These are phyloP conservation scores for Eustoma russellianum DNA, from an alignment of 257 asterid genomes.

Conservation along the genomic window DNA sequence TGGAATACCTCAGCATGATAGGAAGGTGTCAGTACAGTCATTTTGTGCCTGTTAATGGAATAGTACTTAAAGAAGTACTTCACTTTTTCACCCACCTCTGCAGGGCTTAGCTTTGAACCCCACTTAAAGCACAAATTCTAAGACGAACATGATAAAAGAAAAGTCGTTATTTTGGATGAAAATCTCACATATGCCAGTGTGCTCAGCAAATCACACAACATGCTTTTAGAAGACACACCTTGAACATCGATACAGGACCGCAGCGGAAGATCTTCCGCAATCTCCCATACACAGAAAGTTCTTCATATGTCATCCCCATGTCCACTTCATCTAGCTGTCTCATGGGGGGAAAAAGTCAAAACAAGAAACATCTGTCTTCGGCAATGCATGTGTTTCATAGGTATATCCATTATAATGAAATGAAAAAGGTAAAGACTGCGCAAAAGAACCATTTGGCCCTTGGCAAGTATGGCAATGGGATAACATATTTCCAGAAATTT, in stretches of 20 bases:
- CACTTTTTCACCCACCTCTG: conserved; percentile 80
- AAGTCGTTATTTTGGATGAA: background rate
- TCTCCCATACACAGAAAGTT: conserved; percentile 87
- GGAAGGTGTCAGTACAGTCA: conserved; percentile 90
- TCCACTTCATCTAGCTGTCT: conserved; percentile 93
- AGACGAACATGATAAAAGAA: conserved; percentile 6
- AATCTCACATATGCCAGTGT: too few relatives aligned
- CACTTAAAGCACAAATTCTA: conserved; percentile 93
- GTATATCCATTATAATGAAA: too few relatives aligned
- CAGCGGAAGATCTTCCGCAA: conserved; percentile 88
- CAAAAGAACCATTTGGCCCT: too few relatives aligned
- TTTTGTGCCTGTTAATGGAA: conserved; percentile 91
- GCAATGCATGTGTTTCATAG: too few relatives aligned
- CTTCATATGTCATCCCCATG: conserved; percentile 95
- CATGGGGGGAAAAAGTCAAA: conserved; percentile 15
- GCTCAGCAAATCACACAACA: background rate
- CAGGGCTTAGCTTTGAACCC: conserved; percentile 67
- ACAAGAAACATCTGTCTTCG: too few relatives aligned
- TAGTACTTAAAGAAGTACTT: conserved; percentile 84
- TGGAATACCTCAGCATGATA: conserved; percentile 76
- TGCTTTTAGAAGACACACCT: conserved; percentile 35
- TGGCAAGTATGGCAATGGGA: too few relatives aligned
- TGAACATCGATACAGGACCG: conserved; percentile 95
- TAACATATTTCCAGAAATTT: too few relatives aligned
- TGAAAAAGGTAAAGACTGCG: too few relatives aligned